Conservation (phyloP, 129 eudicot species). For the Saussurea involucrata region DNA sequence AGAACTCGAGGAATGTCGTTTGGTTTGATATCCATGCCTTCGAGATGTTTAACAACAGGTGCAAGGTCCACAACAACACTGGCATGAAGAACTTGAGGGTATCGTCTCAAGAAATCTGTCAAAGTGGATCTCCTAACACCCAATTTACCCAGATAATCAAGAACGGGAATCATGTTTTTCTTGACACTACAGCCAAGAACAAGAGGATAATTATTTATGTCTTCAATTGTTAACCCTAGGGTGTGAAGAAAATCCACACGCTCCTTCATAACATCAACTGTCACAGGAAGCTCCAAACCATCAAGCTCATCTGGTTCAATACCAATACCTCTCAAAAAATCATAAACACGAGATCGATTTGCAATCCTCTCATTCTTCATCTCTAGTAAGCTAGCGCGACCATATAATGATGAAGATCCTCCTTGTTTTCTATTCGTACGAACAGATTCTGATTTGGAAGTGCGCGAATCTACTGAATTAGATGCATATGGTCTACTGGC, state of each 20-base stretch:
- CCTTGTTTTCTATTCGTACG: slow-evolving; percentile 34
- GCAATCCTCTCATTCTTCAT: slow-evolving; percentile 74
- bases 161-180: slow-evolving; percentile 97
- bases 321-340: slow-evolving; percentile 70
- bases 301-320: slow-evolving; percentile 87
- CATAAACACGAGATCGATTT: slow-evolving; percentile 81
- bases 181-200: slow-evolving; percentile 99
- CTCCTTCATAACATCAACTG: slow-evolving; percentile 92
- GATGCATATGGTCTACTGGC: slow-evolving; percentile 43
- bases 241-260: slow-evolving; percentile 92
- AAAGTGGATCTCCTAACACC: slow-evolving; percentile 66
- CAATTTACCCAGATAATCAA: slow-evolving; percentile 82
- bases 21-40: slow-evolving; percentile 85
- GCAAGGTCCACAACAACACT: slow-evolving; percentile 94
- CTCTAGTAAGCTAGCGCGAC: slow-evolving; percentile 75
- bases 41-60: slow-evolving; percentile 89
- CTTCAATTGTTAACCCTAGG: slow-evolving; percentile 79
- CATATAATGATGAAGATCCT: slow-evolving; percentile 55
- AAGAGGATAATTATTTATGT: slow-evolving; percentile 86
- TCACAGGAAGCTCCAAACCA: slow-evolving; percentile 91
- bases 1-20: slow-evolving; percentile 72
- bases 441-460: slow-evolving; percentile 33
- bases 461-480: slow-evolving; percentile 28
- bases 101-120: slow-evolving; percentile 69
- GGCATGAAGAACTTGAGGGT: slow-evolving; percentile 95